These are phyloP conservation scores for Salix caprea DNA, from an alignment of 345 rosid species.

Conservation along the genomic window DNA sequence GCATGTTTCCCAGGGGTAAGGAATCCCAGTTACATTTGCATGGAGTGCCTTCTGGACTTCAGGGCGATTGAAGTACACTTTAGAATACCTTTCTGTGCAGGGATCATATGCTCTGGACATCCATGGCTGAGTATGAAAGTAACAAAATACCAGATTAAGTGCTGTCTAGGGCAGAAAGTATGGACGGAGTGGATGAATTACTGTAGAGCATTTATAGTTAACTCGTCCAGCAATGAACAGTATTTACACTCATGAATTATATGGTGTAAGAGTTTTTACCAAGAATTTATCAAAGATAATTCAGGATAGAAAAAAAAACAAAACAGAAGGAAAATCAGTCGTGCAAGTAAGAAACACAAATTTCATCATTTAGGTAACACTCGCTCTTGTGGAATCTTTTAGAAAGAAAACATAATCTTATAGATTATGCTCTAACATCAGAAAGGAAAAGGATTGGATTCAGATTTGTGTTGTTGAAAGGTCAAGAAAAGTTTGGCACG, in stretches of 20 bases:
- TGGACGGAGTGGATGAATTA: neutral
- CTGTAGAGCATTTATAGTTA: neutral
- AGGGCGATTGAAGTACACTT: conserved; percentile 67
- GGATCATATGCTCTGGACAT: conserved; percentile 98
- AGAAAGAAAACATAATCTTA: neutral
- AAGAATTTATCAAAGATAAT: neutral
- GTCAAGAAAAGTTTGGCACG: neutral
- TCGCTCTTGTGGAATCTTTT: neutral
- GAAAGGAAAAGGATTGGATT: neutral
- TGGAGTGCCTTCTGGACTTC: conserved; percentile 94
- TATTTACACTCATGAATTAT: neutral
- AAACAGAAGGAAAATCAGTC: neutral
- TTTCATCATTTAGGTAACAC: neutral
- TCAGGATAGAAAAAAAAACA: neutral
- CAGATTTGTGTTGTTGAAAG: neutral
- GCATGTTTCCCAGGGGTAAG: conserved; percentile 82
- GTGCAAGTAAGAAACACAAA: neutral
- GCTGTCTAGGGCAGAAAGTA: neutral
- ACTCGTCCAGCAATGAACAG: neutral
- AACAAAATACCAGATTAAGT: conserved; percentile 4
- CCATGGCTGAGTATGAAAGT: conserved; percentile 64
- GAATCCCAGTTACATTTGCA: conserved; percentile 70
- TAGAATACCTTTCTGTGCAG: conserved; percentile 80
- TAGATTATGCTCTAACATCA: neutral
- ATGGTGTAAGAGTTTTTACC: neutral